Percentiles rank a stretch among this genome's conserved stretches.
Evolutionary conservation across 169 alveolate species (phyloP).

Genomic region (Plasmodium gonderi): DNA sequence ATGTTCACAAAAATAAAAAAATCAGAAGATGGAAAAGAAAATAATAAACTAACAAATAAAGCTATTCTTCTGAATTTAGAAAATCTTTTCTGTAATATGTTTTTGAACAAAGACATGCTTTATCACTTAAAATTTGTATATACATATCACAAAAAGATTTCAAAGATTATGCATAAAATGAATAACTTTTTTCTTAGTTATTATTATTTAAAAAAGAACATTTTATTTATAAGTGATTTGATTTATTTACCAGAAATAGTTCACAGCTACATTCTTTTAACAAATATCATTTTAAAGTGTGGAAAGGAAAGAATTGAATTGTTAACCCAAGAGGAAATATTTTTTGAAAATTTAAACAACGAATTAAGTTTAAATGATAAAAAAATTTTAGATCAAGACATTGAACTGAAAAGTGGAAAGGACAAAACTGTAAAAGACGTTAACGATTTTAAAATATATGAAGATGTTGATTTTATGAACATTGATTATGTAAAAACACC

Average conservation of each 20-base stretch:
- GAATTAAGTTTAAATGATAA: constrained; percentile 27
- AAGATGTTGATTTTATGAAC: constrained; percentile 35
- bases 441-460: constrained; percentile 59
- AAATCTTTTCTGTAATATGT: constrained; percentile 46
- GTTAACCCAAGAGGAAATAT: constrained; percentile 71
- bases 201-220: constrained; percentile 41
- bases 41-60: constrained; percentile 12
- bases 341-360: constrained; percentile 71
- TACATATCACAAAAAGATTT: constrained; percentile 28
- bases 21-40: constrained; percentile 25
- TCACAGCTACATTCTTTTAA: constrained; percentile 7
- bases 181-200: constrained; percentile 68
- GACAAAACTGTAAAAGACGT: constrained; percentile 20
- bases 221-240: constrained; percentile 31
- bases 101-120: constrained; percentile 57
- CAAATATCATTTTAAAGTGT: constrained; percentile 52
- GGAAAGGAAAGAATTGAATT: constrained; percentile 71
- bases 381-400: background rate
- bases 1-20: constrained; percentile 20
- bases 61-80: constrained; percentile 15
- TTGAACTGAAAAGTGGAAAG: background rate
- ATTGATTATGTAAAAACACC: constrained; percentile 67
- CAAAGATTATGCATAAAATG: constrained; percentile 37
- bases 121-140: constrained; percentile 41
- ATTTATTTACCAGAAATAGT: constrained; percentile 45